Percentiles rank a stretch among this genome's conserved stretches.
Evolutionary conservation across 2,329 filamentous ascomycete species (phyloP).

Genomic region (Nemania sp.): DNA sequence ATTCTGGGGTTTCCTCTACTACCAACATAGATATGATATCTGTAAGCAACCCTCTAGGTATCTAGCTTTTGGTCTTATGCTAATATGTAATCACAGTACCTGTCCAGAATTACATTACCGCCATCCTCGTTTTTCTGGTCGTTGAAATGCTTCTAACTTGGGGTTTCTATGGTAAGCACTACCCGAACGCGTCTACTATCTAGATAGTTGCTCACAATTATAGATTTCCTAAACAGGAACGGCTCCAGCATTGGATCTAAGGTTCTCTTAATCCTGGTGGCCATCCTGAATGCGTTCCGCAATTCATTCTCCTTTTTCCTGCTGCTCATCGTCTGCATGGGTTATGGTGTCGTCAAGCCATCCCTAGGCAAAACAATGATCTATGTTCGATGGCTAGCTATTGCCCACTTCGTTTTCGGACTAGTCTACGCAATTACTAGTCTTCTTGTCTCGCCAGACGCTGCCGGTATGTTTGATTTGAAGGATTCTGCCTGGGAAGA

Average conservation of each 20-base stretch:
- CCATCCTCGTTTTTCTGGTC: conserved; percentile 93
- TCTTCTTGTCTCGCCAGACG: conserved; percentile 88
- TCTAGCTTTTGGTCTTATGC: background rate
- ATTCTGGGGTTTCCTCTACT: conserved; percentile 96
- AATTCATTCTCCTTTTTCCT: conserved; percentile 99
- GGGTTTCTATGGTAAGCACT: conserved; percentile 85
- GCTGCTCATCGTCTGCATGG: conserved; percentile 98
- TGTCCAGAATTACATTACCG: conserved; percentile 99
- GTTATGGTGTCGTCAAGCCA: conserved; percentile 96
- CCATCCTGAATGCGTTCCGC: conserved; percentile 88
- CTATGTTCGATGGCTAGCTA: conserved; percentile 89
- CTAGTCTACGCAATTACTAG: conserved; percentile 93
- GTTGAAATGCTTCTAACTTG: conserved; percentile 98
- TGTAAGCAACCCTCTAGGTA: conserved; percentile 60
- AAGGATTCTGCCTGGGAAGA: background rate
- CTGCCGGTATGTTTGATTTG: conserved; percentile 67
- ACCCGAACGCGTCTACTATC: conserved; percentile 5
- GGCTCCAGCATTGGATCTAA: conserved; percentile 87
- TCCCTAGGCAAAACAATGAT: conserved; percentile 94
- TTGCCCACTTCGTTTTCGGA: conserved; percentile 94
- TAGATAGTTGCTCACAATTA: conserved; percentile 53
- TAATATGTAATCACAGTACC: conserved; percentile 71
- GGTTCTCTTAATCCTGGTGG: conserved; percentile 89
- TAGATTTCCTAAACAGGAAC: conserved; percentile 91
- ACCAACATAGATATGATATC: conserved; percentile 93